These are phyloP conservation scores for Solanum bulbocastanum DNA, from an alignment of 257 asterid species.

Conservation along the genomic window DNA sequence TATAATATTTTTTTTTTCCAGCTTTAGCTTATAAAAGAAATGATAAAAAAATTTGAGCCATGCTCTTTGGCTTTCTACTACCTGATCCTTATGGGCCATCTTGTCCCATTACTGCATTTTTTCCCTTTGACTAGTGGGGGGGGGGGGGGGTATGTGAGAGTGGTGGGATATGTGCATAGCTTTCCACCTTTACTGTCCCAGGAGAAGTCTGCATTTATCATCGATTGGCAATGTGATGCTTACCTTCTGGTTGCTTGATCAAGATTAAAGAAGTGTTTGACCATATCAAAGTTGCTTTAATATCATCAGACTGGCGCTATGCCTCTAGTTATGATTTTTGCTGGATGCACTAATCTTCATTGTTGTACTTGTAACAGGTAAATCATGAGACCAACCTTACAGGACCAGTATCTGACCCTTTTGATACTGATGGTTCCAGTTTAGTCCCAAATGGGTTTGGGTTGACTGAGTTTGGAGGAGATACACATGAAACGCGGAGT, in stretches of 20 bases:
- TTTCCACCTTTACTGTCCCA: background rate
- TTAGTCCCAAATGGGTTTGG: conserved; percentile 27
- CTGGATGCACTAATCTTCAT: background rate
- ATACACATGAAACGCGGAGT: conserved; percentile 31
- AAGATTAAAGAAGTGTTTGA: background rate
- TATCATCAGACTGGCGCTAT: background rate
- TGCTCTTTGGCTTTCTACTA: background rate
- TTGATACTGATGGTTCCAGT: conserved; percentile 23
- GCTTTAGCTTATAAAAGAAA: background rate
- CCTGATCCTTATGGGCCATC: background rate
- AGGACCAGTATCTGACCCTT: conserved; percentile 28
- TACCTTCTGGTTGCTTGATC: background rate
- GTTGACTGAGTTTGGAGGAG: conserved; percentile 13
- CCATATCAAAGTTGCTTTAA: background rate
- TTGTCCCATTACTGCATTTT: background rate
- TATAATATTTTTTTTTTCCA: background rate
- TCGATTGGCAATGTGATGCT: background rate
- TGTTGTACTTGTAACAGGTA: background rate
- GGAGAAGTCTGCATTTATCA: background rate
- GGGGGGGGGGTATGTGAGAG: background rate
- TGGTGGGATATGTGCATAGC: background rate
- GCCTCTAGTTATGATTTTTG: background rate
- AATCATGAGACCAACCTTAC: conserved; percentile 7
- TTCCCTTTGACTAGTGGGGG: background rate
- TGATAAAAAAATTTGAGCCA: background rate